Conservation (phyloP, 495 filamentous ascomycete species). For the Penicillium egyptiacum region DNA sequence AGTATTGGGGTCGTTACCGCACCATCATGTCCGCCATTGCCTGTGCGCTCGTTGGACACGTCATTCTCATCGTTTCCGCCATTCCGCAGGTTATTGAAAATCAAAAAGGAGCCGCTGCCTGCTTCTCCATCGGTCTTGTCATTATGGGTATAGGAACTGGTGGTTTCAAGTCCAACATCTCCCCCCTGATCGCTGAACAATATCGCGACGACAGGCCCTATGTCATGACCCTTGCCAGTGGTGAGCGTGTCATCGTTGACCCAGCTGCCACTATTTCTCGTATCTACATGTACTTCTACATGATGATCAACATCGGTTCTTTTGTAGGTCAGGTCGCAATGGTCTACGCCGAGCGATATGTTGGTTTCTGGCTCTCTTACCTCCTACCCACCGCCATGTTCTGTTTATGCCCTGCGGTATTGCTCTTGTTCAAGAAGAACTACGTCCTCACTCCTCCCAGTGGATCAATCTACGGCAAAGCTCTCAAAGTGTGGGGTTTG, state of each 20-base stretch:
- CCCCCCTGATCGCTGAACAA: conserved; percentile 55
- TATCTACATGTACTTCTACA: conserved; percentile 46
- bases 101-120: conserved; percentile 44
- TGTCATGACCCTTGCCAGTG: conserved; percentile 48
- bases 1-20: conserved; percentile 51
- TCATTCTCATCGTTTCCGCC: conserved; percentile 60
- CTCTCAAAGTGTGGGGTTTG: conserved; percentile 53
- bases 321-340: conserved; percentile 35
- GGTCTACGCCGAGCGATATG: conserved; percentile 55
- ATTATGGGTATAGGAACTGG: conserved; percentile 55
- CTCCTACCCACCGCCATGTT: conserved; percentile 64
- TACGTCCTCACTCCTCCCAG: conserved; percentile 59
- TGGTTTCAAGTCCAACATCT: conserved; percentile 67
- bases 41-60: conserved; percentile 61
- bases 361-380: conserved; percentile 77
- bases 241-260: conserved; percentile 69
- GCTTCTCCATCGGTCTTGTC: conserved; percentile 61
- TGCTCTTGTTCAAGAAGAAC: conserved; percentile 58
- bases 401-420: conserved; percentile 60
- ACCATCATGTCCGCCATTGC: conserved; percentile 57
- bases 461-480: conserved; percentile 62
- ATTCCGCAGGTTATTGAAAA: conserved; percentile 45
- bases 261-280: conserved; percentile 57
- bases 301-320: conserved; percentile 59
- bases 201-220: conserved; percentile 44